These are phyloP conservation scores for Mimosa pudica DNA, from an alignment of 306 rosid species.

Conservation along the genomic window DNA sequence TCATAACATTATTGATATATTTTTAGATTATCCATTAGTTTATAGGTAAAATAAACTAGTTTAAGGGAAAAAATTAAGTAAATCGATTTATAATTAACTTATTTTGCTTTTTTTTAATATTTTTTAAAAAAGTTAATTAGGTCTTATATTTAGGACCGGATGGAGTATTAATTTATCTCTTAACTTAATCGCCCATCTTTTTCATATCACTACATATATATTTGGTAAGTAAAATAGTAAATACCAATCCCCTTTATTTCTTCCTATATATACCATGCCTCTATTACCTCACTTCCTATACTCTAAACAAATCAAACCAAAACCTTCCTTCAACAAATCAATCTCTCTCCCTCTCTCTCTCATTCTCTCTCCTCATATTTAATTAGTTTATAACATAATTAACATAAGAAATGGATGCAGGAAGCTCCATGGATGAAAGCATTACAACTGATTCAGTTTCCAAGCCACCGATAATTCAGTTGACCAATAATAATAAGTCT, in stretches of 20 bases:
- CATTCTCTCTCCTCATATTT: not conserved
- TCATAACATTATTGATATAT: too few species aligned
- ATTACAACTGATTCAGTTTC: conserved; percentile 65
- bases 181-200: conserved; percentile 34
- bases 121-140: too few species aligned
- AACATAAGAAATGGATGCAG: conserved; percentile 58
- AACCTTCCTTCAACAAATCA: not conserved
- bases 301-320: conserved; percentile 27
- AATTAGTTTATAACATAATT: too few species aligned
- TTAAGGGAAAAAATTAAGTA: too few species aligned
- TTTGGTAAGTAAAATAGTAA: not conserved
- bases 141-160: too few species aligned
- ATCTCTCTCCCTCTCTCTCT: not conserved
- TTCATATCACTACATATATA: too few species aligned
- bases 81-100: too few species aligned
- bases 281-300: conserved; percentile 36
- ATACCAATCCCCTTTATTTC: not conserved
- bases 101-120: too few species aligned
- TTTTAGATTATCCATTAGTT: too few species aligned
- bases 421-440: conserved; percentile 67
- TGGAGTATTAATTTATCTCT: not conserved
- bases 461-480: not conserved
- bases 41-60: too few species aligned
- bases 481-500: conserved; percentile 9
- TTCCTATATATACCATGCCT: conserved; percentile 64